These are phyloP conservation scores for Gillenia trifoliata DNA, from an alignment of 306 rosid genomes.

Conservation along the genomic window DNA sequence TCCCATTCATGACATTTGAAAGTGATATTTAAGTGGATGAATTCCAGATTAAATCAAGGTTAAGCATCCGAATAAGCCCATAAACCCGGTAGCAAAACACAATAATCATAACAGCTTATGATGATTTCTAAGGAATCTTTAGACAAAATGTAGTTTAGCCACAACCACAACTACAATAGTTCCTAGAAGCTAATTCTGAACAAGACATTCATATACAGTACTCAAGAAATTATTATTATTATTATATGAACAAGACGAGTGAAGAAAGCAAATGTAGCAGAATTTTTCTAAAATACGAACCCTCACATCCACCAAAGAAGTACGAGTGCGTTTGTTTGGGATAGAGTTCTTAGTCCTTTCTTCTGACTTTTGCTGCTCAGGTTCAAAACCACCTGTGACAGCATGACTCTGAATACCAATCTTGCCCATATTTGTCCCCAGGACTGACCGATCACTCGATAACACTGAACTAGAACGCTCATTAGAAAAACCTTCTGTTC, in stretches of 20 bases:
- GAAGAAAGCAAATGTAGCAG: background rate
- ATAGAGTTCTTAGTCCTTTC: slow-evolving; percentile 64
- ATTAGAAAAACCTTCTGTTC: slow-evolving; percentile 64
- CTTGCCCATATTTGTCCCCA: slow-evolving; percentile 67
- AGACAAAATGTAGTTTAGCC: background rate
- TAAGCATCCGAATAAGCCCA: slow-evolving; percentile 21
- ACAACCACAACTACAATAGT: background rate
- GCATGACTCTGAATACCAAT: slow-evolving; percentile 76
- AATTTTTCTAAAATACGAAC: slow-evolving; percentile 31
- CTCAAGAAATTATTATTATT: slow-evolving; percentile 2
- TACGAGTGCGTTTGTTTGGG: slow-evolving; percentile 90
- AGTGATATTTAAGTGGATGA: slow-evolving; percentile 22
- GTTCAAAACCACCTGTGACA: slow-evolving; percentile 62
- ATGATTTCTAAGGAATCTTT: slow-evolving; percentile 13
- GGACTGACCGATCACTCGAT: slow-evolving; percentile 63
- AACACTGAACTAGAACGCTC: slow-evolving; percentile 60
- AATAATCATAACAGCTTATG: background rate
- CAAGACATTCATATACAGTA: background rate
- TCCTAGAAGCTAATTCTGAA: background rate
- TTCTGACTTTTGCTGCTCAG: slow-evolving; percentile 86
- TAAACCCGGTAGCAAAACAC: background rate
- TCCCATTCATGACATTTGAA: slow-evolving; percentile 21
- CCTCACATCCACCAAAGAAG: slow-evolving; percentile 86
- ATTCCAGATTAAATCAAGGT: slow-evolving; percentile 7
- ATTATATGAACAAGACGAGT: background rate